Conservation (phyloP, 352 stramenopile species). For the Albugo candida region DNA sequence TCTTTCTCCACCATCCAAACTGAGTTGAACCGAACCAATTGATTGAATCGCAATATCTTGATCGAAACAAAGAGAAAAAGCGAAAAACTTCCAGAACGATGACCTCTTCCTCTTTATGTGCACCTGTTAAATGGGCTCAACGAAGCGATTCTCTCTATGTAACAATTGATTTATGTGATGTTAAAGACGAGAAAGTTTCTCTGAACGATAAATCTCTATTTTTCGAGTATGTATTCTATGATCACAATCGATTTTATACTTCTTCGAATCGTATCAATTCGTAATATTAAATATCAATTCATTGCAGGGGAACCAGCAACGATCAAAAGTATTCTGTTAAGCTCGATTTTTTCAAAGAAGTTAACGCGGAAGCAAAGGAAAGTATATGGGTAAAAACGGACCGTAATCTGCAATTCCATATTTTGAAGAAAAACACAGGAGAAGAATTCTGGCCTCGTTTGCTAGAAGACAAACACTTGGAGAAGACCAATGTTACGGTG, state of each 20-base stretch:
- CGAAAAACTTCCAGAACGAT: neutral
- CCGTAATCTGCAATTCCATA: conserved; percentile 90
- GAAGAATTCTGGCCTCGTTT: conserved; percentile 92
- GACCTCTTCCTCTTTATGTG: conserved; percentile 35
- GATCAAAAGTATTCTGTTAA: conserved; percentile 86
- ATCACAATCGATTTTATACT: too few relatives aligned
- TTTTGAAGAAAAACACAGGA: conserved; percentile 89
- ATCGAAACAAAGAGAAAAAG: neutral
- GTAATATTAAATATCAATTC: neutral
- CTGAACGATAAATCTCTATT: conserved; percentile 78
- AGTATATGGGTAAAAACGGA: conserved; percentile 92
- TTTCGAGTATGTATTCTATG: conserved; percentile 35
- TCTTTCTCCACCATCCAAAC: too few relatives aligned
- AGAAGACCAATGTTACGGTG: conserved; percentile 94
- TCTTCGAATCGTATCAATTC: too few relatives aligned
- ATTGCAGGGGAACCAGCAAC: conserved; percentile 67
- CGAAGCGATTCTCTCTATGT: conserved; percentile 92
- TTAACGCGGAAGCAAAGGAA: conserved; percentile 75
- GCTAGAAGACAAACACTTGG: conserved; percentile 88
- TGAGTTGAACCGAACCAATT: too few relatives aligned
- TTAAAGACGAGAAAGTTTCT: conserved; percentile 85
- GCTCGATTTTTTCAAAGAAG: conserved; percentile 90
- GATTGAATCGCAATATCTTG: neutral
- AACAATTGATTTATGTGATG: conserved; percentile 89
- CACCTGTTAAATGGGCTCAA: conserved; percentile 92